These are phyloP conservation scores for Podila verticillata DNA, from an alignment of 192 early-diverging fungal species.

Conservation along the genomic window DNA sequence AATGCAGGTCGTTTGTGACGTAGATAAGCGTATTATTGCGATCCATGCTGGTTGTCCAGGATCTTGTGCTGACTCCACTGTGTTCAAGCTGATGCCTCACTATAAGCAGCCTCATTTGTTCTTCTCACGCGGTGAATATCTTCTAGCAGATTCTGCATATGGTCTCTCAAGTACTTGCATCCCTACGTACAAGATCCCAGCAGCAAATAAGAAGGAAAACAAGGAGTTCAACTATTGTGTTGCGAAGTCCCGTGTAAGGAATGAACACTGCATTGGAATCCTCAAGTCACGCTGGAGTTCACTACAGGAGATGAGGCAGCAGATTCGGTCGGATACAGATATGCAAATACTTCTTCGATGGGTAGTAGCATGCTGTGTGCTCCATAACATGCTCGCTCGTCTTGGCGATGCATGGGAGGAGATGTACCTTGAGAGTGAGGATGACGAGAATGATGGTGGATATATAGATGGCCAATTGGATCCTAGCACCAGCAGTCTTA, in stretches of 20 bases:
- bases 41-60: conserved; percentile 7
- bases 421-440: conserved; percentile 5
- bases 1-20: conserved; percentile 25
- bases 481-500: neutral
- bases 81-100: conserved; percentile 3
- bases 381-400: conserved; percentile 17
- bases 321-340: conserved; percentile 2
- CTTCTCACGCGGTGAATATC: conserved; percentile 20
- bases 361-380: conserved; percentile 24
- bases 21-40: conserved; percentile 21
- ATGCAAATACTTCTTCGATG: neutral
- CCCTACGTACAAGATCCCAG: conserved; percentile 14
- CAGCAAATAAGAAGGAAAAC: conserved; percentile 1
- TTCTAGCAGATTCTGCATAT: conserved; percentile 22
- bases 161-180: conserved; percentile 12
- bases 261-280: conserved; percentile 30
- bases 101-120: neutral
- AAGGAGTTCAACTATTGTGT: conserved; percentile 16
- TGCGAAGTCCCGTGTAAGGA: conserved; percentile 12
- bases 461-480: neutral
- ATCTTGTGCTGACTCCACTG: conserved; percentile 11
- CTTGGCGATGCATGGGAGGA: conserved; percentile 15
- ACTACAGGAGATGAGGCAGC: conserved; percentile 26
- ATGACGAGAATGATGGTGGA: neutral
- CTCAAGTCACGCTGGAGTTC: conserved; percentile 15